phyloP scores from a whole-genome alignment of 805 yeast genomes.

The Yamadazyma sp. region DNA sequence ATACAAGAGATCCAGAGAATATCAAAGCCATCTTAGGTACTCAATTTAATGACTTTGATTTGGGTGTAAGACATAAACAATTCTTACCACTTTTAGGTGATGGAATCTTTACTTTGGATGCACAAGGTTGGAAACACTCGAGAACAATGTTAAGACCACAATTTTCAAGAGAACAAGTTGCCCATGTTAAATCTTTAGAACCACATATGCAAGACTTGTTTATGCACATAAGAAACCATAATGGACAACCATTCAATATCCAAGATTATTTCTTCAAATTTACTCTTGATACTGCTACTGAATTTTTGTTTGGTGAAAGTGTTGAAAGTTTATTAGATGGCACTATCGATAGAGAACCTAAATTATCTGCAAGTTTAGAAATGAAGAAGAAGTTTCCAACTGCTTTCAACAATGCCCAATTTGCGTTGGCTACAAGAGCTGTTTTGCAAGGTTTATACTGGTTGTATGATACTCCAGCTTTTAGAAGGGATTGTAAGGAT shows the following conservation, averaged over 20 bases:
- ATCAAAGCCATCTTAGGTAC: conserved; percentile 42
- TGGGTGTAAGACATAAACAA: conserved; percentile 37
- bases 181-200: conserved; percentile 37
- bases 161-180: conserved; percentile 42
- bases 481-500: conserved; percentile 19
- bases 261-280: conserved; percentile 38
- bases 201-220: conserved; percentile 38
- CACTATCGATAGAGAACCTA: conserved; percentile 10
- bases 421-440: conserved; percentile 26
- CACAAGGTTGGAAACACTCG: conserved; percentile 42
- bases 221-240: conserved; percentile 24
- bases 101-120: conserved; percentile 43
- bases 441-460: conserved; percentile 23
- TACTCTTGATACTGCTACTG: conserved; percentile 41
- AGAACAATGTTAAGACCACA: conserved; percentile 44
- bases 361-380: conserved; percentile 20
- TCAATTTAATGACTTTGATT: conserved; percentile 38
- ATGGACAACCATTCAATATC: conserved; percentile 31
- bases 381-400: conserved; percentile 33
- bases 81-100: conserved; percentile 39
- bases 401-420: conserved; percentile 34
- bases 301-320: conserved; percentile 40
- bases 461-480: conserved; percentile 20
- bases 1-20: conserved; percentile 39
- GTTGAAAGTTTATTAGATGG: conserved; percentile 30